phyloP scores from a whole-genome alignment of 1,284 basidiomycete genomes.

The Inonotus obliquus region DNA sequence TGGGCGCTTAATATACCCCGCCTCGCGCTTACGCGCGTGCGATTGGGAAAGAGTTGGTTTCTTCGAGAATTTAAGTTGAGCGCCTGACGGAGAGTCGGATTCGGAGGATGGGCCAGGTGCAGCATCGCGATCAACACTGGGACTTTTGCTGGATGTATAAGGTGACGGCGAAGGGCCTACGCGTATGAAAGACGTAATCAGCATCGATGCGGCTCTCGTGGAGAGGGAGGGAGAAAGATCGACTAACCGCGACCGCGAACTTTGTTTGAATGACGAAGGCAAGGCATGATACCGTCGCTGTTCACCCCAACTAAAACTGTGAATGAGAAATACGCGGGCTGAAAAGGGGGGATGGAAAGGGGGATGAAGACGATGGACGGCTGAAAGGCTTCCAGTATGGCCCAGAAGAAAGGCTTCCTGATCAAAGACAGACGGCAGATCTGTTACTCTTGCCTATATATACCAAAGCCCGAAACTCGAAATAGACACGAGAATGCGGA shows the following conservation, averaged over 20 bases:
- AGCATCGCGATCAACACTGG: not conserved
- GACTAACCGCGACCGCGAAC: not conserved
- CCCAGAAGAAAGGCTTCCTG: not conserved
- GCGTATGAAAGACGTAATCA: not conserved
- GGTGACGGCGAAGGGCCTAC: not conserved
- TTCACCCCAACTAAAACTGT: not conserved
- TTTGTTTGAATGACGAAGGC: not conserved
- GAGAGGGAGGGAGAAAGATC: not conserved
- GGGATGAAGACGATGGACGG: not conserved
- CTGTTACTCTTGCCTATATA: not conserved
- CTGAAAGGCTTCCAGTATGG: not conserved
- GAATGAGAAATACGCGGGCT: not conserved
- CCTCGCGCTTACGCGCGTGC: conserved; percentile 14
- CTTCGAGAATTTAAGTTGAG: not conserved
- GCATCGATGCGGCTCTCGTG: not conserved
- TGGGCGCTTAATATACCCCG: conserved; percentile 71
- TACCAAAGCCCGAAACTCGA: not conserved
- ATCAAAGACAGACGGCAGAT: not conserved
- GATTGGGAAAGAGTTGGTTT: not conserved
- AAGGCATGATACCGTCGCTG: not conserved
- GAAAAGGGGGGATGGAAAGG: not conserved
- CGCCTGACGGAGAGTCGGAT: not conserved
- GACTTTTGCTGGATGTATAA: not conserved
- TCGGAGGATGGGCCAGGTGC: not conserved
- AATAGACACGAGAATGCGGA: not conserved